These are phyloP conservation scores for Trapa bicornis DNA, from an alignment of 345 rosid species.

Conservation along the genomic window DNA sequence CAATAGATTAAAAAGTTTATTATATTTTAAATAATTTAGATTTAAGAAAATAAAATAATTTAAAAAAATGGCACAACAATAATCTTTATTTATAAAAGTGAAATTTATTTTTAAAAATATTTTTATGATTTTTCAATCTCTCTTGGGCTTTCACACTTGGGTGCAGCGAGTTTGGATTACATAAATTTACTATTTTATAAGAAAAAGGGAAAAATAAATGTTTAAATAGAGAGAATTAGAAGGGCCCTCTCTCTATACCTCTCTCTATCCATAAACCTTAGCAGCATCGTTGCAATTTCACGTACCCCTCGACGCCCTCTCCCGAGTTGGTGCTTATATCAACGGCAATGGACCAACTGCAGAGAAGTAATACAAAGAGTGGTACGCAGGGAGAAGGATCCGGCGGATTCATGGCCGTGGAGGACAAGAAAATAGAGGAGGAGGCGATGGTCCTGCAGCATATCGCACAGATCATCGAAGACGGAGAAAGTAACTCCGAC, in stretches of 20 bases:
- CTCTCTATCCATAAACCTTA: neutral
- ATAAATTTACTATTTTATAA: too few relatives aligned
- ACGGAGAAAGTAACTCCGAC: slow-evolving; percentile 18
- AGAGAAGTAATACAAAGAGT: neutral
- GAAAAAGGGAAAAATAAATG: too few relatives aligned
- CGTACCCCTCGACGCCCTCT: neutral
- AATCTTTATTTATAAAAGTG: too few relatives aligned
- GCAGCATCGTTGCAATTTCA: slow-evolving; percentile 18
- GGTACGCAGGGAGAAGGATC: slow-evolving; percentile 5
- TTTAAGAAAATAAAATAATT: too few relatives aligned
- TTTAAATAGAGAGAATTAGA: too few relatives aligned
- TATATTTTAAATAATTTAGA: too few relatives aligned
- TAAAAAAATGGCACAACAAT: too few relatives aligned
- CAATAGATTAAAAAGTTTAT: too few relatives aligned
- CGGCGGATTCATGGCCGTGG: neutral
- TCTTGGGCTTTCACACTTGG: too few relatives aligned
- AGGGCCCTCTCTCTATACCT: neutral
- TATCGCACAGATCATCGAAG: slow-evolving; percentile 16
- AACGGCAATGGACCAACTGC: neutral
- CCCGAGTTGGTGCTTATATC: neutral
- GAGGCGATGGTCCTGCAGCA: slow-evolving; percentile 11
- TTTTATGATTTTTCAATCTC: too few relatives aligned
- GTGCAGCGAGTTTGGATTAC: too few relatives aligned
- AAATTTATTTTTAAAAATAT: too few relatives aligned
- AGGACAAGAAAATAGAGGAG: slow-evolving; percentile 23